These are phyloP conservation scores for Colletotrichum lindemuthianum DNA, from an alignment of 2,329 filamentous ascomycete genomes.

Conservation along the genomic window DNA sequence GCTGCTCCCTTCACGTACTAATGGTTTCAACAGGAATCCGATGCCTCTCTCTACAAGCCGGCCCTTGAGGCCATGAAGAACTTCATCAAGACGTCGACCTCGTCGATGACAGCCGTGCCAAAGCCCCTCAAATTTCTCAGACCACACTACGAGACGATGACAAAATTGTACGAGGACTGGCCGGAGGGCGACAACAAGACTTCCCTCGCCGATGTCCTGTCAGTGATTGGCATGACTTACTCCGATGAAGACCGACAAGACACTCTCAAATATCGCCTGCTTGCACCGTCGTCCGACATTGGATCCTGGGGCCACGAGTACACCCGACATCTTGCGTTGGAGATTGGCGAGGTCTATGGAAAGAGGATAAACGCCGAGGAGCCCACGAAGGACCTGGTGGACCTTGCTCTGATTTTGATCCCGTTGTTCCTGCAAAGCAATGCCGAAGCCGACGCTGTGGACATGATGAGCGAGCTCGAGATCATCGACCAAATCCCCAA, in stretches of 20 bases:
- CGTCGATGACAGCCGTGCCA: slow-evolving; percentile 98
- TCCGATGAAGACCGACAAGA: slow-evolving; percentile 96
- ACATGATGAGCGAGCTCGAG: slow-evolving; percentile 95
- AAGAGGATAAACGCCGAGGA: slow-evolving; percentile 89
- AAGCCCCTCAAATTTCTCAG: slow-evolving; percentile 98
- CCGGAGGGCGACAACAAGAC: slow-evolving; percentile 85
- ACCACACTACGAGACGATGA: slow-evolving; percentile 93
- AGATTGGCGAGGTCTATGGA: slow-evolving; percentile 94
- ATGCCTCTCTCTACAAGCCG: slow-evolving; percentile 88
- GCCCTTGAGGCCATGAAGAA: slow-evolving; percentile 96
- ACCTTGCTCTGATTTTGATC: slow-evolving; percentile 85
- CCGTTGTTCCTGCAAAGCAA: slow-evolving; percentile 98
- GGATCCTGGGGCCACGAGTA: slow-evolving; percentile 99
- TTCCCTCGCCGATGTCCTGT: slow-evolving; percentile 91
- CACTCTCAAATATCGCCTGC: slow-evolving; percentile 92
- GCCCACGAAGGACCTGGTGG: slow-evolving; percentile 82
- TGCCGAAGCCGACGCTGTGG: slow-evolving; percentile 96
- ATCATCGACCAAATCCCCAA: slow-evolving; percentile 93
- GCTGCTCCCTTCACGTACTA: background rate
- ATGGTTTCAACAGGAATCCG: slow-evolving; percentile 72
- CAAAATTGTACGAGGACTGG: slow-evolving; percentile 91
- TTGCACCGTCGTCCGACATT: slow-evolving; percentile 91
- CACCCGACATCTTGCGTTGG: slow-evolving; percentile 91
- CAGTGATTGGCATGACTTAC: slow-evolving; percentile 98
- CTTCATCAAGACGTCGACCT: slow-evolving; percentile 98